These are phyloP conservation scores for Chaetomiaceae sp. DNA, from an alignment of 2,329 filamentous ascomycete species.

Conservation along the genomic window DNA sequence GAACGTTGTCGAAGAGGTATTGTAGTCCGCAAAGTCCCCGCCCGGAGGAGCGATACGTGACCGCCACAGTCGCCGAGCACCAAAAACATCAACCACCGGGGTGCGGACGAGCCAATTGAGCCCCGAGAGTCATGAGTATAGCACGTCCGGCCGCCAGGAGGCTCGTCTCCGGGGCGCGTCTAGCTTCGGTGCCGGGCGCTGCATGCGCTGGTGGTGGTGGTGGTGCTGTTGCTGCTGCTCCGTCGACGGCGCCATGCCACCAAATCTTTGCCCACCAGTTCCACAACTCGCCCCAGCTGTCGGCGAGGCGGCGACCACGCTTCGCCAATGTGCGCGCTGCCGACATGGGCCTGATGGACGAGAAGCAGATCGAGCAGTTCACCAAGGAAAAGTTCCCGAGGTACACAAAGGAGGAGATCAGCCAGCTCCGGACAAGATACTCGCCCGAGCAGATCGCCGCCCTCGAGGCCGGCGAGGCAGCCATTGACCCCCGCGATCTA, in stretches of 20 bases:
- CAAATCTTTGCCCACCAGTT: slow-evolving; percentile 37
- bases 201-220: too few relatives aligned
- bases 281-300: slow-evolving; percentile 48
- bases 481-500: slow-evolving; percentile 71
- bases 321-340: slow-evolving; percentile 52
- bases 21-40: background rate
- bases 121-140: slow-evolving; percentile 44
- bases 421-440: slow-evolving; percentile 62
- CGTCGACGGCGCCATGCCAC: slow-evolving; percentile 27
- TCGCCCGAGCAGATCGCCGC: slow-evolving; percentile 76
- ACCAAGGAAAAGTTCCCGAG: slow-evolving; percentile 50
- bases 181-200: slow-evolving; percentile 34
- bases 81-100: slow-evolving; percentile 9
- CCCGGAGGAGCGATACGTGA: slow-evolving; percentile 10
- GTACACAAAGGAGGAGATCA: slow-evolving; percentile 65
- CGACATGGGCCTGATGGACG: slow-evolving; percentile 47
- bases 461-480: slow-evolving; percentile 73
- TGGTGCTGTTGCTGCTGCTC: slow-evolving; percentile 21
- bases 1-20: too few relatives aligned
- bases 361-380: slow-evolving; percentile 42
- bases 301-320: slow-evolving; percentile 43
- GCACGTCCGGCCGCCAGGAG: slow-evolving; percentile 49
- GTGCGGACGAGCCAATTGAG: slow-evolving; percentile 17
- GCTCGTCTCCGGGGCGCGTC: slow-evolving; percentile 49
- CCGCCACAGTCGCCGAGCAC: slow-evolving; percentile 6